These are phyloP conservation scores for Pichia deserticola DNA, from an alignment of 805 yeast genomes.

Conservation along the genomic window DNA sequence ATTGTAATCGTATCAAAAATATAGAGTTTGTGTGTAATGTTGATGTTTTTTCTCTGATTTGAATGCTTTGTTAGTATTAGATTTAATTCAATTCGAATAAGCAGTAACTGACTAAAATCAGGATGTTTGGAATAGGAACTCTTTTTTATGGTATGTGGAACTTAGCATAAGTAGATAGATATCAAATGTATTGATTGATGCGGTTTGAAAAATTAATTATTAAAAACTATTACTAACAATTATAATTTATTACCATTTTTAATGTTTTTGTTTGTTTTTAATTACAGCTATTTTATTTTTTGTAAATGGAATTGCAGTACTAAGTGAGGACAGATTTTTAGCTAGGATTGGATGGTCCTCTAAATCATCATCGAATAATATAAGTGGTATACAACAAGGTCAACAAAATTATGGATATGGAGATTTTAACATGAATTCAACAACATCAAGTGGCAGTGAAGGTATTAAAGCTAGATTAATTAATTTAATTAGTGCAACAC, in stretches of 20 bases:
- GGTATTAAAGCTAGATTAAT: slow-evolving; percentile 40
- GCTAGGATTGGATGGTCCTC: slow-evolving; percentile 37
- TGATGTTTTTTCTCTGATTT: too few species aligned
- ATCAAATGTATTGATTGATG: too few species aligned
- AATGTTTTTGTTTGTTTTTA: background rate
- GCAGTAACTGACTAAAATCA: background rate
- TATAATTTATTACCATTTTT: background rate
- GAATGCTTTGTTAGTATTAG: too few species aligned
- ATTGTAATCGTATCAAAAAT: too few species aligned
- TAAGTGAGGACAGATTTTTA: slow-evolving; percentile 54
- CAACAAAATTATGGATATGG: slow-evolving; percentile 8
- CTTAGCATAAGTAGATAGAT: too few species aligned
- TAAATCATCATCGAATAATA: slow-evolving; percentile 27
- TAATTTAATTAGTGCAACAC: slow-evolving; percentile 49
- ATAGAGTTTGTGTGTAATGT: too few species aligned
- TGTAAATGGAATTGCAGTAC: slow-evolving; percentile 50
- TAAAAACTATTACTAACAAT: background rate
- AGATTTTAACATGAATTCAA: slow-evolving; percentile 6
- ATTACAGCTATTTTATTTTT: slow-evolving; percentile 37
- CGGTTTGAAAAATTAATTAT: too few species aligned
- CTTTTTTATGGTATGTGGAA: slow-evolving; percentile 36
- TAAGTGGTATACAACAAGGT: background rate
- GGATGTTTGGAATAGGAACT: slow-evolving; percentile 52
- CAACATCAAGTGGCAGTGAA: background rate
- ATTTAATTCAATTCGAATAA: too few species aligned